A percentile compares a stretch with the other conserved stretches of the same genome.
These are phyloP conservation scores for Cenchrus americanus DNA, from an alignment of 176 grass and related monocot species.

Conservation along the genomic window DNA sequence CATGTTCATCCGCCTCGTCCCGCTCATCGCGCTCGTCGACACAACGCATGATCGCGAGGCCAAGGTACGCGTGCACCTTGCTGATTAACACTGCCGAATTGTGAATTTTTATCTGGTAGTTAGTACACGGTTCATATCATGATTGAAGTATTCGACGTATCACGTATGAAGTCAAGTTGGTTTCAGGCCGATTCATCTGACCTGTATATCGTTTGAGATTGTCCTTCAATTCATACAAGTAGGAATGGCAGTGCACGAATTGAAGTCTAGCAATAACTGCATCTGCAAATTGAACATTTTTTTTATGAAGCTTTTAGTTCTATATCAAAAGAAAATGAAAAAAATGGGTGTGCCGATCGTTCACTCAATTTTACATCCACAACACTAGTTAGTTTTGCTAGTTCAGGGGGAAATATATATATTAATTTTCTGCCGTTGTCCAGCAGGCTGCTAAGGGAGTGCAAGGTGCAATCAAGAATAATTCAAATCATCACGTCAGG, in stretches of 20 bases:
- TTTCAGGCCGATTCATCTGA: background rate
- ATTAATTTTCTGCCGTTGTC: background rate
- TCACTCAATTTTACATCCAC: background rate
- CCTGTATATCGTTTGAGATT: background rate
- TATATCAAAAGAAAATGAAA: background rate
- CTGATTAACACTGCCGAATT: background rate
- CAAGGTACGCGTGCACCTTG: conserved; percentile 6
- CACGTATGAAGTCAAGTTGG: background rate
- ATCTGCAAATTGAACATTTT: background rate
- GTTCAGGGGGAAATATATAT: background rate
- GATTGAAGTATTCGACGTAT: too few relatives aligned
- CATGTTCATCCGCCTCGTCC: conserved; percentile 60
- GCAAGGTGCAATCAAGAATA: background rate
- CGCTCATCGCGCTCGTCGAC: conserved; percentile 63
- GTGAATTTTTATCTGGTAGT: background rate
- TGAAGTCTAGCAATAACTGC: background rate
- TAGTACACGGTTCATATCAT: background rate
- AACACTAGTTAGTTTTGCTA: background rate
- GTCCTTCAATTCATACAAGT: background rate
- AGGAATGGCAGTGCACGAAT: conserved; percentile 1
- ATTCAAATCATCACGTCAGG: conserved; percentile 10
- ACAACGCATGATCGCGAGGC: background rate
- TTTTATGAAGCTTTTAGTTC: background rate
- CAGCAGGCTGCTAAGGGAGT: background rate
- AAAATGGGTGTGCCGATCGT: background rate